These are phyloP conservation scores for Cucumis melo DNA, from an alignment of 306 rosid genomes.

Conservation along the genomic window DNA sequence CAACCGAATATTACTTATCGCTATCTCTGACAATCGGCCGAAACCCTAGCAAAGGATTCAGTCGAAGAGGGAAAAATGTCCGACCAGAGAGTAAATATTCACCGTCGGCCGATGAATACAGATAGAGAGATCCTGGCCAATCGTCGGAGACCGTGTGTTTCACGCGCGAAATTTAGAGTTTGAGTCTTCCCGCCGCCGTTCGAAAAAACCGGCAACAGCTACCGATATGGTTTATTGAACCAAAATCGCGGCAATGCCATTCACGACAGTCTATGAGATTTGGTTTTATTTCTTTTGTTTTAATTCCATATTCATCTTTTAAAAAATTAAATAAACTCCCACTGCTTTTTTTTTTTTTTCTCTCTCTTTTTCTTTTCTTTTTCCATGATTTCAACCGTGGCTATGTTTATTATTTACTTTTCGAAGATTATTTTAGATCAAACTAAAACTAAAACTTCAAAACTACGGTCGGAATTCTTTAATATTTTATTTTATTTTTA, in stretches of 20 bases:
- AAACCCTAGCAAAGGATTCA: conserved; percentile 21
- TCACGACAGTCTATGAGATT: neutral
- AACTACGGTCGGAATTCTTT: too few relatives aligned
- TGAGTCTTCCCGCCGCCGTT: conserved; percentile 4
- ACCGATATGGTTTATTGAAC: neutral
- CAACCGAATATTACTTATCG: neutral
- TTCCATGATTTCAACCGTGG: too few relatives aligned
- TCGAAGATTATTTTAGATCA: too few relatives aligned
- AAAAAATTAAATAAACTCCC: too few relatives aligned
- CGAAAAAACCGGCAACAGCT: neutral
- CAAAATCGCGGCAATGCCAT: neutral
- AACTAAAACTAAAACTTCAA: too few relatives aligned
- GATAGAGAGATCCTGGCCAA: neutral
- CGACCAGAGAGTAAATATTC: neutral
- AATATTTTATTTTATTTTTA: too few relatives aligned
- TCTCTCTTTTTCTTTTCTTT: too few relatives aligned
- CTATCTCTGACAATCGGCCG: neutral
- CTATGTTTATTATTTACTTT: too few relatives aligned
- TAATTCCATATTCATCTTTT: neutral
- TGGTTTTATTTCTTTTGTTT: neutral
- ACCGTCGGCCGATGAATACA: neutral
- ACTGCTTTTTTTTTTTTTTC: too few relatives aligned
- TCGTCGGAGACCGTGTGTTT: neutral
- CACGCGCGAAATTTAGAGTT: conserved; percentile 3
- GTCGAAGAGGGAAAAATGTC: neutral